These are phyloP conservation scores for Terana coerulea DNA, from an alignment of 768 basidiomycete species.

Conservation along the genomic window DNA sequence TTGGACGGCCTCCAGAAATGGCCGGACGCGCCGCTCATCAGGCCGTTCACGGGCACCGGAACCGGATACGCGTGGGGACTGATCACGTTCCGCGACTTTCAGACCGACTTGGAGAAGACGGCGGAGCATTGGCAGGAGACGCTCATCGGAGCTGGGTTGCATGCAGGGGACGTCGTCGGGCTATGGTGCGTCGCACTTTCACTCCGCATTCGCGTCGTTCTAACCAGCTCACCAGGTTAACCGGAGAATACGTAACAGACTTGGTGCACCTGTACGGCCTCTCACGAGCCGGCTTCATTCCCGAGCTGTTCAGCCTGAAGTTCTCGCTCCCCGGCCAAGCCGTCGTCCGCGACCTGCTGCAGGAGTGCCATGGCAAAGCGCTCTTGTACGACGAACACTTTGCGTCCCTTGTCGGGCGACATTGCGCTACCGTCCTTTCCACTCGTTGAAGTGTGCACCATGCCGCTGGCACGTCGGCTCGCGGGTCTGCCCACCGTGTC, in stretches of 20 bases:
- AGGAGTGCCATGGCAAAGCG: slow-evolving; percentile 4
- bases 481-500: neutral
- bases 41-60: neutral
- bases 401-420: neutral
- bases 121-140: neutral
- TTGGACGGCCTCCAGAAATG: neutral
- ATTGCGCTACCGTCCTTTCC: neutral
- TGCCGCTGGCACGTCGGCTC: neutral
- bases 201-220: neutral
- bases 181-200: neutral
- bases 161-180: slow-evolving; percentile 1
- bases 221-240: slow-evolving; percentile 16
- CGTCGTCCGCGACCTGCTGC: slow-evolving; percentile 16
- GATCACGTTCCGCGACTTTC: neutral
- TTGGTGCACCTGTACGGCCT: slow-evolving; percentile 22
- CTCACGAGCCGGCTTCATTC: slow-evolving; percentile 22
- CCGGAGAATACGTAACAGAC: slow-evolving; percentile 22
- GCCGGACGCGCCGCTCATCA: slow-evolving; percentile 1
- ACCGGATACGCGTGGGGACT: neutral
- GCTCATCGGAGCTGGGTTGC: neutral
- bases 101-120: neutral
- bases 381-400: slow-evolving; percentile 11
- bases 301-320: slow-evolving; percentile 21
- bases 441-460: neutral
- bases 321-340: slow-evolving; percentile 10